A percentile compares a stretch with the other conserved stretches of the same genome.
Evolutionary conservation across 192 early-diverging fungal genomes (phyloP).

Genomic region (Backusella macrospora): DNA sequence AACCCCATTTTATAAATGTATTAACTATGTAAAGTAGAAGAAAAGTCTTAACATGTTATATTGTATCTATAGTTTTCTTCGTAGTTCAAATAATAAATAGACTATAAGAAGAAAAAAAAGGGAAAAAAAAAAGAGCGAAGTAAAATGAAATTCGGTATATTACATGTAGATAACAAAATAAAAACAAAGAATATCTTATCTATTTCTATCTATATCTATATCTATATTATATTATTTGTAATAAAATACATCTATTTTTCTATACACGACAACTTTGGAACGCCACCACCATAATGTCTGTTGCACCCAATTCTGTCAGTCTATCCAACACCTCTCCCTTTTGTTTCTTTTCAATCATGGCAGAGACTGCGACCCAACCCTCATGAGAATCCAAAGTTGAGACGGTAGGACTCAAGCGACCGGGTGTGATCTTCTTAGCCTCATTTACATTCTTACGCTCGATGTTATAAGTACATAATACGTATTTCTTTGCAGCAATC

Average conservation of each 20-base stretch:
- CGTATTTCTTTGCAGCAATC: conserved; percentile 84
- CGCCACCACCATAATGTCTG: conserved; percentile 85
- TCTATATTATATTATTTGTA: too few relatives aligned
- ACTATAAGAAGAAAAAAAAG: too few relatives aligned
- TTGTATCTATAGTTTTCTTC: too few relatives aligned
- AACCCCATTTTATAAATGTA: too few relatives aligned
- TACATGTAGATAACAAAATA: not conserved
- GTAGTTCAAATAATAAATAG: too few relatives aligned
- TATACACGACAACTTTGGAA: conserved; percentile 80
- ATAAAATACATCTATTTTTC: not conserved
- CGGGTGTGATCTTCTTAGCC: conserved; percentile 84
- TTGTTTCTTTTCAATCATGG: conserved; percentile 83
- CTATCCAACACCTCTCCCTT: conserved; percentile 89
- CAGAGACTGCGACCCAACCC: conserved; percentile 87
- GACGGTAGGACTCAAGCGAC: conserved; percentile 90
- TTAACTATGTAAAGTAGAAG: not conserved
- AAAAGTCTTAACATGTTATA: not conserved
- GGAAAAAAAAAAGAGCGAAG: too few relatives aligned
- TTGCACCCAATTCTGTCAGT: conserved; percentile 83
- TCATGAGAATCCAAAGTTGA: conserved; percentile 75
- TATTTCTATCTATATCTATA: too few relatives aligned
- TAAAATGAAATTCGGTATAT: too few relatives aligned
- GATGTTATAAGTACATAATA: conserved; percentile 93
- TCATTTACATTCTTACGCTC: conserved; percentile 59
- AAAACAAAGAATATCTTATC: not conserved